Base-by-base conservation (phyloP, 2,329 filamentous ascomycete species). In the Meredithiella fracta region DNA sequence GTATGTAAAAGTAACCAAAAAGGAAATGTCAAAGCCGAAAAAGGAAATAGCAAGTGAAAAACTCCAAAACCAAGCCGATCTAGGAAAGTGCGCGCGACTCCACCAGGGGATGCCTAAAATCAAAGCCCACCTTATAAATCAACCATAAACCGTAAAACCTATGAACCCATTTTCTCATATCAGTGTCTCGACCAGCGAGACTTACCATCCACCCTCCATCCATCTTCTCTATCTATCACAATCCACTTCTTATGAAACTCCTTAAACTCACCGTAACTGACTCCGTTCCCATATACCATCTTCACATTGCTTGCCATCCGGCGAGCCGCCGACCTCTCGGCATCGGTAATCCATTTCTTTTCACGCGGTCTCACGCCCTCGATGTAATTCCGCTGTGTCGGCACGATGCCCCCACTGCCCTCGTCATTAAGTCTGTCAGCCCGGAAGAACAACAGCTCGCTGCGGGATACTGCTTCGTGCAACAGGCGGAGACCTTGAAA, bases 131-230 rank as follows among this genome's bases (percentile, higher is more conserved):
- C 15, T 44, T 44, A n/a, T 22, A 22, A n/a, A n/a, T 17, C 11
- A 4, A 11, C 29, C 29, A 34, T 34, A 34, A 34, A 11, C 29
- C 29, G 11, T 34, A 34, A 34, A 34, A n/a, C n/a, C n/a, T n/a
- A n/a, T n/a, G n/a, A n/a, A n/a, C n/a, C 29, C 29, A 11, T 34
- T 5, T 34, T 34, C 29, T 11, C n/a, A n/a, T n/a, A n/a, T 34
- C 7, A 22, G 40, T 22, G 14, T 44, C 14, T 44, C 38, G 38
- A 15, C n/a, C 25, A 22, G 22, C 25, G 38, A 25, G 11, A 42
- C 17, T 17, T 29, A 15, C 68, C 70, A 59, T 72, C 69, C 51
- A 72, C 70, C 58, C 70, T 68, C 42, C 69, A 64, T 17, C 72
- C 68, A 55, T 70, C 69, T 5, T 63, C 60, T 20, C 60, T 65